Percentiles rank a stretch among this genome's conserved stretches.
Evolutionary conservation across 768 basidiomycete genomes (phyloP).

Genomic region (Candolleomyces aberdarensis): DNA sequence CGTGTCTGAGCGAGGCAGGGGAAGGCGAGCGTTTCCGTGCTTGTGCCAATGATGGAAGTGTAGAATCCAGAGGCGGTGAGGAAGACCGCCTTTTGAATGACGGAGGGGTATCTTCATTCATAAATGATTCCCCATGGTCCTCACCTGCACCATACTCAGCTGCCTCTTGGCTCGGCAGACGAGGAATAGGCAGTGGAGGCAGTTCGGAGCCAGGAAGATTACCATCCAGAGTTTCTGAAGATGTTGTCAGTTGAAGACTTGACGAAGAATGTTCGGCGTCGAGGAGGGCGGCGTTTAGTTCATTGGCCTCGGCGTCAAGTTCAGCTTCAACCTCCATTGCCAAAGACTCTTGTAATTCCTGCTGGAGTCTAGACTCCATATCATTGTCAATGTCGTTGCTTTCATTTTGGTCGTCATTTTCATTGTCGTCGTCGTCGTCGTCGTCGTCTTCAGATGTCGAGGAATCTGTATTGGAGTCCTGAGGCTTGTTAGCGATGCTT

Average conservation of each 20-base stretch:
- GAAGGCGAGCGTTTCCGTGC: conserved; percentile 28
- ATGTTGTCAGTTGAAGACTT: neutral
- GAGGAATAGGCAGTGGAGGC: neutral
- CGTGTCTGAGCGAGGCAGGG: conserved; percentile 29
- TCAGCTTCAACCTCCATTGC: conserved; percentile 25
- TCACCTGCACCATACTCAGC: neutral
- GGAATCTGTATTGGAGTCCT: conserved; percentile 9
- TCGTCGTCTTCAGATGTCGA: conserved; percentile 44
- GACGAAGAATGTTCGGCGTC: neutral
- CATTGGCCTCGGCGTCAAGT: conserved; percentile 10
- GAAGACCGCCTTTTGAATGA: neutral
- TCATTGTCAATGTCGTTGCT: conserved; percentile 45
- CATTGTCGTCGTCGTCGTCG: conserved; percentile 51
- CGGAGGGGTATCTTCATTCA: neutral
- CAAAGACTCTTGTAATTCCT: conserved; percentile 23
- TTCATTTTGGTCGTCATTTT: conserved; percentile 28
- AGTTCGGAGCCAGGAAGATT: neutral
- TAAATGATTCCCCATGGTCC: neutral
- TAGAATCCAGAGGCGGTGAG: neutral
- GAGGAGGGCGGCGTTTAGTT: neutral
- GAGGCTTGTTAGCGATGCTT: neutral
- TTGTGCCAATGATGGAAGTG: conserved; percentile 16
- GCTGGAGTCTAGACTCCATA: conserved; percentile 22
- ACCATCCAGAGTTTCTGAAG: neutral
- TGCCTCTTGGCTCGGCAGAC: neutral